Conservation (phyloP, 768 basidiomycete species). For the Leccinum sublutescens region DNA sequence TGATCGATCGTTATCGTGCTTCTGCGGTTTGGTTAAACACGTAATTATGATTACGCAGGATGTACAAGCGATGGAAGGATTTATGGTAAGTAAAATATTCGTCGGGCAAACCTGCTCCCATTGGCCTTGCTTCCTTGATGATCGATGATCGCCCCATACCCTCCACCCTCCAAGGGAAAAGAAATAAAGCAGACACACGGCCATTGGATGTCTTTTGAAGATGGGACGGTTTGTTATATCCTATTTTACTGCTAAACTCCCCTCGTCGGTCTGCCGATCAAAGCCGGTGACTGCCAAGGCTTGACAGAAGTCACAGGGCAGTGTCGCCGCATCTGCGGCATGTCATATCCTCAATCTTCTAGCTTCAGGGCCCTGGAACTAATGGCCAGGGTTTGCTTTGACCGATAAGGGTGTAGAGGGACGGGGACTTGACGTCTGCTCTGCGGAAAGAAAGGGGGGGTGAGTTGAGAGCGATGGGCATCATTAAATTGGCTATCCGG, state of each 20-base stretch:
- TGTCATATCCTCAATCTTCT: slow-evolving; percentile 31
- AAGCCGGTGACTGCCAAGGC: slow-evolving; percentile 25
- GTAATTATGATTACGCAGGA: not conserved
- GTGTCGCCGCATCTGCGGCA: slow-evolving; percentile 46
- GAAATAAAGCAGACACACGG: slow-evolving; percentile 17
- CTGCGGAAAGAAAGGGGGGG: slow-evolving; percentile 23
- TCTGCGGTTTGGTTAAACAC: not conserved
- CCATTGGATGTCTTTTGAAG: slow-evolving; percentile 40
- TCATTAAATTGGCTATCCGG: not conserved
- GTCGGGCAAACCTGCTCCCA: not conserved
- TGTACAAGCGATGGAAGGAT: not conserved
- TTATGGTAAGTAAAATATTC: not conserved
- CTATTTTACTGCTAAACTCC: slow-evolving; percentile 32
- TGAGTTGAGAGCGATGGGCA: not conserved
- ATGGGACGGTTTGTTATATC: slow-evolving; percentile 48
- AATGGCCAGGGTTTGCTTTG: slow-evolving; percentile 45
- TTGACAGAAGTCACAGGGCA: slow-evolving; percentile 39
- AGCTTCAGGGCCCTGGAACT: slow-evolving; percentile 28
- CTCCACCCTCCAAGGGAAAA: not conserved
- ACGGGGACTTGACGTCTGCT: slow-evolving; percentile 38
- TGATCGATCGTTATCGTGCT: slow-evolving; percentile 9
- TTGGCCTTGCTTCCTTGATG: not conserved
- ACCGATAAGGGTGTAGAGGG: slow-evolving; percentile 38
- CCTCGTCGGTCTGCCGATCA: slow-evolving; percentile 52
- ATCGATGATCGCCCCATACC: too few relatives aligned